Evolutionary conservation across 2,329 filamentous ascomycete species (phyloP), one percentile per base, ranked within the genome.

Genomic region (Talaromyces piceae): DNA sequence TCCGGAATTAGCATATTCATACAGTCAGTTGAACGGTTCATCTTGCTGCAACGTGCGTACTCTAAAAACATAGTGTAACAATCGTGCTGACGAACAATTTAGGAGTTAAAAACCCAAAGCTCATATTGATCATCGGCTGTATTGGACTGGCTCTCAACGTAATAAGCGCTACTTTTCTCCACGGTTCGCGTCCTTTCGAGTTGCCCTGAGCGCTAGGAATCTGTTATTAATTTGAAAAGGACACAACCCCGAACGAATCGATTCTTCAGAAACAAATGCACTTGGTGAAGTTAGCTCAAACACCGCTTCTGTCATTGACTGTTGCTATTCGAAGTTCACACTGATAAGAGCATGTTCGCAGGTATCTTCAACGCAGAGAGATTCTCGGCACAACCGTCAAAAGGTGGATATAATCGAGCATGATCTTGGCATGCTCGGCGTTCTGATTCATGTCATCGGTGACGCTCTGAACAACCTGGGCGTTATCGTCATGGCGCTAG

Each of bases 401-500:
- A 45, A 52, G 30, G 23, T 41, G 5, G 39, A 30, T 3, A 49
- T 41, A 33, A 49, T 27, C 7, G 46, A 18, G 7, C 46, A 50
- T 52, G 83, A 90, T 61, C 72, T 90, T n/a, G 84, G 82, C 9
- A 84, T 88, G 73, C 70, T 86, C 55, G 86, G 83, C 1, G 84
- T 87, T 1, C 61, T 90, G 9, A 67, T 87, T 12, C 87, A 91
- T 59, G 78, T 90, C 23, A 60, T 87, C 2, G 83, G 85, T 27
- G 87, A 91, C 60, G 84, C 84, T 4, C 74, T 86, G 56, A 90
- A 89, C 69, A 91, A 91, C 58, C 65, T 89, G 9, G 86, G 85
- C 8, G 86, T 91, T 53, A 88, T 89, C 45, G 71, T 84, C 30
- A 79, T 85, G 1, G 84, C 83, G 0, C 60, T 84, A 2, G 73